These are phyloP conservation scores for Chaetothyriales sp. DNA, from an alignment of 2,329 filamentous ascomycete genomes.

Conservation along the genomic window DNA sequence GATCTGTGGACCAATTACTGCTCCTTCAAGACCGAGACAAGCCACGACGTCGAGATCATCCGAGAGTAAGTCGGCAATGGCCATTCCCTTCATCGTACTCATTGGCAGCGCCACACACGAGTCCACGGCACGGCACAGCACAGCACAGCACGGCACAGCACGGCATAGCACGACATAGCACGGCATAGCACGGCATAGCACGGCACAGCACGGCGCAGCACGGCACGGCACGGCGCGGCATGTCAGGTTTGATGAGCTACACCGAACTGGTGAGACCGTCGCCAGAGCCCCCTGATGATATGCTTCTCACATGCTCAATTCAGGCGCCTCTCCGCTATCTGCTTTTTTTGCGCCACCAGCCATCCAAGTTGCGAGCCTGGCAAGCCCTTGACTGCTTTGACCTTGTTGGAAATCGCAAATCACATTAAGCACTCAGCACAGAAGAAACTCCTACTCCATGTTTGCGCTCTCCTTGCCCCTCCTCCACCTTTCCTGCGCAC, in stretches of 20 bases:
- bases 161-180: too few species aligned
- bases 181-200: too few species aligned
- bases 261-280: conserved; percentile 54
- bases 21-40: conserved; percentile 94
- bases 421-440: conserved; percentile 7
- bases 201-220: too few species aligned
- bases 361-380: neutral
- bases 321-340: conserved; percentile 32
- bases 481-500: conserved; percentile 21
- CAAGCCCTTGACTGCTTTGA: neutral
- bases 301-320: conserved; percentile 38
- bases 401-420: neutral
- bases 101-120: neutral
- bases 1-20: conserved; percentile 97
- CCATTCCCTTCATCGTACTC: conserved; percentile 46
- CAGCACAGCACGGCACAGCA: too few species aligned
- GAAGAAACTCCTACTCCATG: conserved; percentile 28
- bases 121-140: neutral
- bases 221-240: too few species aligned
- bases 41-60: conserved; percentile 84
- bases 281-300: conserved; percentile 21
- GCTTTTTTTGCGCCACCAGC: neutral
- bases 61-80: conserved; percentile 91
- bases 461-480: conserved; percentile 31
- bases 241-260: conserved; percentile 18